Evolutionary conservation across 805 yeast genomes (phyloP).

Genomic region (Wickerhamomyces rabaulensis): DNA sequence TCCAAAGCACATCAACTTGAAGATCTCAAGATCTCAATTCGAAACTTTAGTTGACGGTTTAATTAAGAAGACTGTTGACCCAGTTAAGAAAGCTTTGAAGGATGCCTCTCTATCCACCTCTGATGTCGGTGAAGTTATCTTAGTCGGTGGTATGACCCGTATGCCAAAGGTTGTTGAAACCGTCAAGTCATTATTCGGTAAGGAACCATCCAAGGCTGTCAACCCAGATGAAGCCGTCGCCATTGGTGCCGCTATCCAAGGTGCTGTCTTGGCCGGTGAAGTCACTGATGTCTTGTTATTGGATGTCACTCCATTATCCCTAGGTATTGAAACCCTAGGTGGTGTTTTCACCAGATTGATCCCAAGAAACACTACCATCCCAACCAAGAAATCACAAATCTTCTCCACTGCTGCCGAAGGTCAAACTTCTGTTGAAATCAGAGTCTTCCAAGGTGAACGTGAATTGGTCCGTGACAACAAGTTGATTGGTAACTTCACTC

Average conservation of each 20-base stretch:
- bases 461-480: slow-evolving; percentile 75
- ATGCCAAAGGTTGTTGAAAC: slow-evolving; percentile 75
- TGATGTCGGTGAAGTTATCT: slow-evolving; percentile 69
- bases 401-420: slow-evolving; percentile 82
- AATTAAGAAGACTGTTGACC: slow-evolving; percentile 64
- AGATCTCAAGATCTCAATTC: slow-evolving; percentile 61
- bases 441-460: slow-evolving; percentile 79
- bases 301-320: slow-evolving; percentile 91
- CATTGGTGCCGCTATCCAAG: slow-evolving; percentile 86
- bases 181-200: slow-evolving; percentile 56
- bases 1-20: slow-evolving; percentile 57
- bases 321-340: slow-evolving; percentile 98
- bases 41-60: slow-evolving; percentile 63
- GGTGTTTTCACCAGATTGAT: slow-evolving; percentile 98
- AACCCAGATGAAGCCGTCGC: slow-evolving; percentile 91
- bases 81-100: slow-evolving; percentile 69
- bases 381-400: slow-evolving; percentile 94
- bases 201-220: slow-evolving; percentile 66
- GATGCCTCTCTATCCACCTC: slow-evolving; percentile 65
- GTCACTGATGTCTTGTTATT: slow-evolving; percentile 71
- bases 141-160: slow-evolving; percentile 88
- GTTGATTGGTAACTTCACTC: slow-evolving; percentile 68
- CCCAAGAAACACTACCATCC: slow-evolving; percentile 98
- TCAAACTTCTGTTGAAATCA: slow-evolving; percentile 76
- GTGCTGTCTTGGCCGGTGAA: slow-evolving; percentile 81